phyloP scores from a whole-genome alignment of 208 protist species.

The Strigomonas galati region DNA sequence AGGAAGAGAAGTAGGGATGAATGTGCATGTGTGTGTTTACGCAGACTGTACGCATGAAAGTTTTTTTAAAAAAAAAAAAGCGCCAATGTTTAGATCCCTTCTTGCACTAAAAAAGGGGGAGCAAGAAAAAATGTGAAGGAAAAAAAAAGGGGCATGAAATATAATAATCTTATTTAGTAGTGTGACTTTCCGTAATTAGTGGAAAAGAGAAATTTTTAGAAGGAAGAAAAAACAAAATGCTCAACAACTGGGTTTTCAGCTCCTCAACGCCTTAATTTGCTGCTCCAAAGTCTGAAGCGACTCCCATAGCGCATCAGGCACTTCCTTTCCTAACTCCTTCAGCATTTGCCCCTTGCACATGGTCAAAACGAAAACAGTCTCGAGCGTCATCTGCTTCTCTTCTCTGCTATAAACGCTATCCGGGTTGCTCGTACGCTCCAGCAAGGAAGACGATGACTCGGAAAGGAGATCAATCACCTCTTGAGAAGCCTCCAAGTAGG shows the following conservation, averaged over 20 bases:
- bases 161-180: too few species aligned
- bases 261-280: too few species aligned
- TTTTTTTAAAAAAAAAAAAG: constrained; percentile 8
- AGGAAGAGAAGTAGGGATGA: background rate
- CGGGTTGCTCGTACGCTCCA: too few species aligned
- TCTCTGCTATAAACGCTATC: constrained; percentile 64
- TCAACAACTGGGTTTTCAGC: too few species aligned
- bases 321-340: constrained; percentile 38
- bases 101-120: background rate
- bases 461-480: too few species aligned
- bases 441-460: too few species aligned
- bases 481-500: constrained; percentile 44
- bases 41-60: background rate
- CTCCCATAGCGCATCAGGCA: constrained; percentile 39
- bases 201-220: too few species aligned
- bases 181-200: too few species aligned
- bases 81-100: background rate
- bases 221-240: too few species aligned
- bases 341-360: constrained; percentile 71
- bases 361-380: constrained; percentile 75
- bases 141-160: too few species aligned
- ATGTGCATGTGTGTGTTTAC: constrained; percentile 9
- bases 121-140: too few species aligned
- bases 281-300: too few species aligned
- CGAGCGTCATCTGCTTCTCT: constrained; percentile 71